These are phyloP conservation scores for Phaseolus lunatus DNA, from an alignment of 306 rosid genomes.

Conservation along the genomic window DNA sequence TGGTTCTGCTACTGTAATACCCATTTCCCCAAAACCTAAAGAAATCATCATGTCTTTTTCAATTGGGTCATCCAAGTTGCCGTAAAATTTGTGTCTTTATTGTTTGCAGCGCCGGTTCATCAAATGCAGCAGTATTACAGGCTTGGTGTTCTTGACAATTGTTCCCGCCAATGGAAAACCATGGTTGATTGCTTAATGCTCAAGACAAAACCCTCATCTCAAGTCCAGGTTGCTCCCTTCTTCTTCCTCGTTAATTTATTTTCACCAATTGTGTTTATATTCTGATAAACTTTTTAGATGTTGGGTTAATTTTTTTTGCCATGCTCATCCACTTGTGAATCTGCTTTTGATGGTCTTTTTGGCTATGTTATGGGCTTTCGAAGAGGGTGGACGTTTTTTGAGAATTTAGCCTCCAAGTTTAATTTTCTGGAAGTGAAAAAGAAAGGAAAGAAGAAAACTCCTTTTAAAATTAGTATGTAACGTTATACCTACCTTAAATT, in stretches of 20 bases:
- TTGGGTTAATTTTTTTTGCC: not conserved
- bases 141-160: slow-evolving; percentile 78
- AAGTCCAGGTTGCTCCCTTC: slow-evolving; percentile 64
- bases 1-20: slow-evolving; percentile 89
- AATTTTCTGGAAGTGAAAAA: not conserved
- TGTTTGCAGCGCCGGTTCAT: slow-evolving; percentile 82
- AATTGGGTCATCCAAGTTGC: slow-evolving; percentile 18
- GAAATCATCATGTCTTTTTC: not conserved
- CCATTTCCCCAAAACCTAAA: not conserved
- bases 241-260: not conserved
- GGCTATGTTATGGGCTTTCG: not conserved
- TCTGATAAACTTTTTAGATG: not conserved
- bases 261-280: not conserved
- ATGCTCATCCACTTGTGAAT: not conserved
- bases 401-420: not conserved
- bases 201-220: slow-evolving; percentile 70
- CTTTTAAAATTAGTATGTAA: not conserved
- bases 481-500: not conserved
- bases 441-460: not conserved
- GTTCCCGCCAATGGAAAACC: slow-evolving; percentile 69
- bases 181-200: slow-evolving; percentile 71
- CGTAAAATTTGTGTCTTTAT: slow-evolving; percentile 23
- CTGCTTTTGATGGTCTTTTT: not conserved
- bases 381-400: slow-evolving; percentile 1
- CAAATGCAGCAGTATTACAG: slow-evolving; percentile 94